Evolutionary conservation across 768 basidiomycete species (phyloP).

Genomic region (Mycena amicta): DNA sequence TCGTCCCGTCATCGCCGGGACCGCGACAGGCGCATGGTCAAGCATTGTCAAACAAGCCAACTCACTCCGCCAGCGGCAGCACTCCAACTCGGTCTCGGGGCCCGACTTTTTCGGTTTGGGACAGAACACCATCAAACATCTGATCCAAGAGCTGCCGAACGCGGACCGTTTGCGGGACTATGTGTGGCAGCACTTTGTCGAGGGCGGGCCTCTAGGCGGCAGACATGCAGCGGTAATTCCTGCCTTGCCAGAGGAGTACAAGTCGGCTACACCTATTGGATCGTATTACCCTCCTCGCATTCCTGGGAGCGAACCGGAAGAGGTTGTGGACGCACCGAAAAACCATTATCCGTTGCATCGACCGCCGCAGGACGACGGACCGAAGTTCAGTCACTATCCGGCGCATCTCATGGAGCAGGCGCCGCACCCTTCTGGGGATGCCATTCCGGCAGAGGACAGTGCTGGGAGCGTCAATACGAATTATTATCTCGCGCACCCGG

Average conservation of each 20-base stretch:
- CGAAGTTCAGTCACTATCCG: neutral
- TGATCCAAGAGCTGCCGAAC: slow-evolving; percentile 82
- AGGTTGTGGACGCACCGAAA: neutral
- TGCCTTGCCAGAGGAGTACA: slow-evolving; percentile 76
- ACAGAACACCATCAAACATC: slow-evolving; percentile 86
- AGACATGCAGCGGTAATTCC: slow-evolving; percentile 83
- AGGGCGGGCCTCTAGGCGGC: slow-evolving; percentile 84
- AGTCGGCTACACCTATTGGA: slow-evolving; percentile 49
- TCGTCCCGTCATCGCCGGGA: slow-evolving; percentile 78
- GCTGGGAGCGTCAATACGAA: neutral
- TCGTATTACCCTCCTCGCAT: slow-evolving; percentile 42
- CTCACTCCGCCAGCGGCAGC: slow-evolving; percentile 75
- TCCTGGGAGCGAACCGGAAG: neutral
- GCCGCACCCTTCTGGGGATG: neutral
- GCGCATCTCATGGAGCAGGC: neutral
- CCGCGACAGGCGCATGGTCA: slow-evolving; percentile 87
- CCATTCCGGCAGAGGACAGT: too few species aligned
- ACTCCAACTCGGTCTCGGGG: slow-evolving; percentile 85
- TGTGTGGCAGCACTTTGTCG: slow-evolving; percentile 84
- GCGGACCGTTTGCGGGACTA: slow-evolving; percentile 76
- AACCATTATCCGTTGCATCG: slow-evolving; percentile 48
- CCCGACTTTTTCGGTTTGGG: slow-evolving; percentile 88
- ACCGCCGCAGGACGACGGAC: slow-evolving; percentile 16
- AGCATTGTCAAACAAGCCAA: slow-evolving; percentile 84
- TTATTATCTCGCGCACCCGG: neutral